phyloP scores from a whole-genome alignment of 2,329 filamentous ascomycete species.

The Elsinoe arachidis region DNA sequence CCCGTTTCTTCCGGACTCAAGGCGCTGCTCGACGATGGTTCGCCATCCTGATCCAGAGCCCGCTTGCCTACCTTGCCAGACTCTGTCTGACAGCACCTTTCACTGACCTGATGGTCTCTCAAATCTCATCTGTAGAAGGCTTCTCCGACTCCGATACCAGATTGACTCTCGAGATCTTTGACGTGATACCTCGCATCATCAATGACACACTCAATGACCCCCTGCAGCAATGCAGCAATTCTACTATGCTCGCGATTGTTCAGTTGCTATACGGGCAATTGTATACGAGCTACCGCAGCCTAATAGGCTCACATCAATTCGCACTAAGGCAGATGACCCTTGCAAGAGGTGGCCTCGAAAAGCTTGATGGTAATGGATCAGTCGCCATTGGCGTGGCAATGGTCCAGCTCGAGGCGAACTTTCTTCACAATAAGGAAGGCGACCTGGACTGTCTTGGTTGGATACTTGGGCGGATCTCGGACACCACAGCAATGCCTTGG shows the following conservation, averaged over 20 bases:
- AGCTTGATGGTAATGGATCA: conserved; percentile 20
- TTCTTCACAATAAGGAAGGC: not conserved
- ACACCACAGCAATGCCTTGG: not conserved
- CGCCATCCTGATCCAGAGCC: conserved; percentile 20
- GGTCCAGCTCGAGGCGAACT: not conserved
- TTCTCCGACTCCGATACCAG: not conserved
- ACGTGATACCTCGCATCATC: conserved; percentile 18
- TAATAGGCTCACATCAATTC: conserved; percentile 22
- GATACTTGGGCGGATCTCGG: not conserved
- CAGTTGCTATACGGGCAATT: conserved; percentile 26
- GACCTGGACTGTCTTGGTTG: not conserved
- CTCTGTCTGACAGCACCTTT: conserved; percentile 26
- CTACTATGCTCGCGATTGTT: conserved; percentile 26
- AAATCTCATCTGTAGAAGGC: conserved; percentile 8
- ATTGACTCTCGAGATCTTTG: conserved; percentile 10
- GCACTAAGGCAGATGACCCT: conserved; percentile 23
- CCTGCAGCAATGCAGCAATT: conserved; percentile 20
- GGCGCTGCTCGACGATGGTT: conserved; percentile 18
- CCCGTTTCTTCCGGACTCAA: not conserved
- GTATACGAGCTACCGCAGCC: conserved; percentile 21
- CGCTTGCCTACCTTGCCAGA: conserved; percentile 25
- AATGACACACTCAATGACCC: conserved; percentile 23
- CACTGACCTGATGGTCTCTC: conserved; percentile 25
- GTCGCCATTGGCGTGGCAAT: conserved; percentile 11
- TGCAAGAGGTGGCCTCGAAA: conserved; percentile 23